Conservation (phyloP, 495 filamentous ascomycete genomes). For the Penicillium atrosanguineum region DNA sequence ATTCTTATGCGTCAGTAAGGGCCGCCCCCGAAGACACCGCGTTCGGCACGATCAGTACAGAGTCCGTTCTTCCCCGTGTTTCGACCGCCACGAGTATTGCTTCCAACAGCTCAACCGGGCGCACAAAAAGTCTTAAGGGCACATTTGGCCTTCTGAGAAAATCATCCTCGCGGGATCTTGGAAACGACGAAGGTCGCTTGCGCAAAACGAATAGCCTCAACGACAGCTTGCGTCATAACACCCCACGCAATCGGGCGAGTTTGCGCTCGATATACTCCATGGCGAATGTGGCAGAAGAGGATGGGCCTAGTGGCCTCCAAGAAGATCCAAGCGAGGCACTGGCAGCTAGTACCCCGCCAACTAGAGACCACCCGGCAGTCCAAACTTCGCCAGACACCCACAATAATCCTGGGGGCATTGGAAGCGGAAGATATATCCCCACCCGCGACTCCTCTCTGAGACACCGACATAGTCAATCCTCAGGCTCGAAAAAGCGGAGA, state of each 20-base stretch:
- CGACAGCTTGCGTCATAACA: slow-evolving; percentile 36
- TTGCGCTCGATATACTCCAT: slow-evolving; percentile 46
- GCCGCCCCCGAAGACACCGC: slow-evolving; percentile 32
- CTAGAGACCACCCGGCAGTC: slow-evolving; percentile 24
- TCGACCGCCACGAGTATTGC: slow-evolving; percentile 41
- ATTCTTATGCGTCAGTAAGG: slow-evolving; percentile 39
- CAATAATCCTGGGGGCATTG: slow-evolving; percentile 42
- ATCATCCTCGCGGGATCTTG: slow-evolving; percentile 36
- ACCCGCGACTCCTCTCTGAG: slow-evolving; percentile 66
- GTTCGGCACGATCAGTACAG: slow-evolving; percentile 44
- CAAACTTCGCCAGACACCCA: slow-evolving; percentile 28
- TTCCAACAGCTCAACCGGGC: slow-evolving; percentile 37
- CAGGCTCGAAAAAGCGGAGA: slow-evolving; percentile 33
- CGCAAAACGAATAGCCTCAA: slow-evolving; percentile 38
- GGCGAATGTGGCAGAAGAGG: slow-evolving; percentile 44
- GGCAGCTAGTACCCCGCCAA: slow-evolving; percentile 25
- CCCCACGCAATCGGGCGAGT: slow-evolving; percentile 39
- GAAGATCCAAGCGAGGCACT: slow-evolving; percentile 22
- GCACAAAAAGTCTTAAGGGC: slow-evolving; percentile 38
- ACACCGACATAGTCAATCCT: slow-evolving; percentile 44
- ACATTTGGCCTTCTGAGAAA: slow-evolving; percentile 34
- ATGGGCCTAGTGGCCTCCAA: slow-evolving; percentile 17
- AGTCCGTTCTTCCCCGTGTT: slow-evolving; percentile 34
- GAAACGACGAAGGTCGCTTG: slow-evolving; percentile 31
- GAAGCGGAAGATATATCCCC: slow-evolving; percentile 57